phyloP scores from a whole-genome alignment of 768 basidiomycete genomes.

The Kwoniella europaea region DNA sequence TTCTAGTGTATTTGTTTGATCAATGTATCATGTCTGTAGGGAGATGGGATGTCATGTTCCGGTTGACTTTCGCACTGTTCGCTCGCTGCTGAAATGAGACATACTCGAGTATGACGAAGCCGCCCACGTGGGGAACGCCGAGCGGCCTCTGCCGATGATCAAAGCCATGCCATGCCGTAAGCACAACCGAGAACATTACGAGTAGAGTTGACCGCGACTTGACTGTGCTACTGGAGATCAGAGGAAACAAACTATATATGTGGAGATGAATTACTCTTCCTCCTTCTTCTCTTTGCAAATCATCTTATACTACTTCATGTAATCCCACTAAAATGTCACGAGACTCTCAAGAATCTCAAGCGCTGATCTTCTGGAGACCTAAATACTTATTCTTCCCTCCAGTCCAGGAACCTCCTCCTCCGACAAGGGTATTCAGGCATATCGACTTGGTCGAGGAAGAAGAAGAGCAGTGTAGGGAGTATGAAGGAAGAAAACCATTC shows the following conservation, averaged over 20 bases:
- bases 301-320: background rate
- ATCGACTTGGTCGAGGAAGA: constrained; percentile 2
- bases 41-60: background rate
- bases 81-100: background rate
- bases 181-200: too few species aligned
- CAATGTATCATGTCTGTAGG: too few species aligned
- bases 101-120: too few species aligned
- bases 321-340: background rate
- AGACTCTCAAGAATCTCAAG: background rate
- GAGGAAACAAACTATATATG: too few species aligned
- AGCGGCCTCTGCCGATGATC: too few species aligned
- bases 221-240: too few species aligned
- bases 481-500: background rate
- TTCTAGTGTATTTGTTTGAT: background rate
- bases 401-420: constrained; percentile 22
- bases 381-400: constrained; percentile 22
- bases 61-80: background rate
- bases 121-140: too few species aligned
- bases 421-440: constrained; percentile 19
- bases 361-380: constrained; percentile 20
- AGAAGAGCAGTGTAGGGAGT: background rate
- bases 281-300: background rate
- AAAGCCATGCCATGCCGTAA: too few species aligned
- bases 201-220: too few species aligned
- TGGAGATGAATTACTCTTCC: background rate